phyloP scores from a whole-genome alignment of 2,329 filamentous ascomycete species.

The Penicillium glabrum region DNA sequence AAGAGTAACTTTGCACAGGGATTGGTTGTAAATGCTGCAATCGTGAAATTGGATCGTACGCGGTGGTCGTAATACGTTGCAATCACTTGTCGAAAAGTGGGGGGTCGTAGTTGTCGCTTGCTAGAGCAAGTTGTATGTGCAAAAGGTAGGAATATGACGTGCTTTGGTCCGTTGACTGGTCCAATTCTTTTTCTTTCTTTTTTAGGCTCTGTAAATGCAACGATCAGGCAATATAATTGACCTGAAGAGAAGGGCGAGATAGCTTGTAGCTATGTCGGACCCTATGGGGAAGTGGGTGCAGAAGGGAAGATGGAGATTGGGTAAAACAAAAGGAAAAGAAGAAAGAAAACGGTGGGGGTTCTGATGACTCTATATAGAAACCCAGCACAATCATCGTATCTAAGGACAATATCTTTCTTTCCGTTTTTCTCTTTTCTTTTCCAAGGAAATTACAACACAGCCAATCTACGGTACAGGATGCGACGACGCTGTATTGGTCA shows the following conservation, averaged over 20 bases:
- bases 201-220: background rate
- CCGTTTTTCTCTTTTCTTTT: background rate
- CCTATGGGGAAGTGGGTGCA: background rate
- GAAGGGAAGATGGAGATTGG: background rate
- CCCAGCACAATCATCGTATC: background rate
- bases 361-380: conserved; percentile 16
- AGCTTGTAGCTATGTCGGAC: conserved; percentile 15
- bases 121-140: conserved; percentile 10
- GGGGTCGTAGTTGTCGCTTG: conserved; percentile 1
- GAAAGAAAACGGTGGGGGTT: conserved; percentile 1
- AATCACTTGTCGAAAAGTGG: background rate
- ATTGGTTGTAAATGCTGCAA: conserved; percentile 1
- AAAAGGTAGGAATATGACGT: background rate
- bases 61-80: background rate
- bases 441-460: background rate
- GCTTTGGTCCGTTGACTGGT: conserved; percentile 6
- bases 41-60: background rate
- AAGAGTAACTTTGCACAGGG: conserved; percentile 1
- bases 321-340: background rate
- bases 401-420: background rate
- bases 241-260: background rate
- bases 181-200: conserved; percentile 12
- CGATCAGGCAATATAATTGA: background rate
- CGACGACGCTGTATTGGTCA: background rate
- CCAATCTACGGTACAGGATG: background rate